Evolutionary conservation across 768 basidiomycete species (phyloP).

Genomic region (Suillus americanus): DNA sequence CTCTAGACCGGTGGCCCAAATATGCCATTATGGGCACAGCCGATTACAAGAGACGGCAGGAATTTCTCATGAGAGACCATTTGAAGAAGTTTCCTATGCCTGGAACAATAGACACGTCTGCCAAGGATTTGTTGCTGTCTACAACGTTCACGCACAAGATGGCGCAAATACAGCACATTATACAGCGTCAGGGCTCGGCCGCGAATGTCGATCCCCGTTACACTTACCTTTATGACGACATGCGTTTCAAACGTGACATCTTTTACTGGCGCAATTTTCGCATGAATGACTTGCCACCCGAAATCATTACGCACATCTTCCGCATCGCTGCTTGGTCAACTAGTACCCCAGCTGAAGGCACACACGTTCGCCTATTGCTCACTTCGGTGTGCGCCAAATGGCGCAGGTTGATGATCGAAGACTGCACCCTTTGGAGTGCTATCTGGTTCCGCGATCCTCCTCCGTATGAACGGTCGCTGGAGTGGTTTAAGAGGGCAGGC

Average conservation of each 20-base stretch:
- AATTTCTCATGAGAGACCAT: conserved; percentile 1
- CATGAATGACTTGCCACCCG: conserved; percentile 61
- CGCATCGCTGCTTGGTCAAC: conserved; percentile 59
- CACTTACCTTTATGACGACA: conserved; percentile 2
- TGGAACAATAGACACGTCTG: conserved; percentile 2
- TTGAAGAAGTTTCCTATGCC: background rate
- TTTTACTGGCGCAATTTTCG: conserved; percentile 47
- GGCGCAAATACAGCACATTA: background rate
- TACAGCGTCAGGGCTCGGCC: background rate
- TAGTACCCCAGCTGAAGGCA: conserved; percentile 32
- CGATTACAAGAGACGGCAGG: conserved; percentile 3
- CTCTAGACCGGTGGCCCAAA: background rate
- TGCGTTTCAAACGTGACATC: conserved; percentile 21
- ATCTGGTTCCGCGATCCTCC: conserved; percentile 60
- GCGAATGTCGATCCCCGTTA: background rate
- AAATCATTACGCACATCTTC: conserved; percentile 66
- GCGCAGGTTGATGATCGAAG: conserved; percentile 47
- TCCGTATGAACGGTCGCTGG: conserved; percentile 49
- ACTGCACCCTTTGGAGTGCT: conserved; percentile 61
- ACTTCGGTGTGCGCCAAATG: conserved; percentile 62
- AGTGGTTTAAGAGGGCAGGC: conserved; percentile 60
- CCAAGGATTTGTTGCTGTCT: background rate
- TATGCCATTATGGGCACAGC: background rate
- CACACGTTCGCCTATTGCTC: conserved; percentile 44
- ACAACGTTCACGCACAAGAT: conserved; percentile 1